Percentiles rank a stretch among this genome's conserved stretches.
Evolutionary conservation across 2,329 filamentous ascomycete genomes (phyloP).

Genomic region (Aspergillus unguis): DNA sequence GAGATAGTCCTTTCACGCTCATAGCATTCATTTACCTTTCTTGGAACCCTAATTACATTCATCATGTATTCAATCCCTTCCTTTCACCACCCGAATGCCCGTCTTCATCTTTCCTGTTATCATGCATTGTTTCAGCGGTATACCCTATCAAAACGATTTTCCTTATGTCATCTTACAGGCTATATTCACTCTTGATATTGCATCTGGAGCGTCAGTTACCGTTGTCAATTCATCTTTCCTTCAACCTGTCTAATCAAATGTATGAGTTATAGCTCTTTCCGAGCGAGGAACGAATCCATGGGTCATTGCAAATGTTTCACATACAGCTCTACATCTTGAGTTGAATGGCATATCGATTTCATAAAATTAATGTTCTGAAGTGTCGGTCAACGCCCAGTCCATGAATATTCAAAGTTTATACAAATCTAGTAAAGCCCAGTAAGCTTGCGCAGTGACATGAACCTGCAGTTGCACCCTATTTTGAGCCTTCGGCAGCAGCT

Average conservation of each 20-base stretch:
- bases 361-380: too few relatives aligned
- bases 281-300: too few relatives aligned
- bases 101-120: constrained; percentile 12
- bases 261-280: constrained; percentile 4
- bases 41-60: constrained; percentile 5
- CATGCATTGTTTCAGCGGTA: constrained; percentile 30
- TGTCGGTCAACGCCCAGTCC: too few relatives aligned
- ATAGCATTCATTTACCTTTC: constrained; percentile 11
- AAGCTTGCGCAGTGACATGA: background rate
- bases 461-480: background rate
- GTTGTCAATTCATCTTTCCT: constrained; percentile 9
- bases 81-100: constrained; percentile 2
- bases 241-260: constrained; percentile 15
- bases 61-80: constrained; percentile 1
- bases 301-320: too few relatives aligned
- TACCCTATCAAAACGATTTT: constrained; percentile 29
- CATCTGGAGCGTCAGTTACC: constrained; percentile 8
- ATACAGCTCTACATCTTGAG: too few relatives aligned
- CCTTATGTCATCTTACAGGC: constrained; percentile 17
- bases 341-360: too few relatives aligned
- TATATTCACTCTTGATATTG: constrained; percentile 15
- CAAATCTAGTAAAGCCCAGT: background rate
- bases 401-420: background rate
- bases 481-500: constrained; percentile 17
- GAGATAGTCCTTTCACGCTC: constrained; percentile 7